A percentile compares a stretch with the other conserved stretches of the same genome.
Evolutionary conservation across 805 yeast species (phyloP).

Genomic region (Lachancea thermotolerans): DNA sequence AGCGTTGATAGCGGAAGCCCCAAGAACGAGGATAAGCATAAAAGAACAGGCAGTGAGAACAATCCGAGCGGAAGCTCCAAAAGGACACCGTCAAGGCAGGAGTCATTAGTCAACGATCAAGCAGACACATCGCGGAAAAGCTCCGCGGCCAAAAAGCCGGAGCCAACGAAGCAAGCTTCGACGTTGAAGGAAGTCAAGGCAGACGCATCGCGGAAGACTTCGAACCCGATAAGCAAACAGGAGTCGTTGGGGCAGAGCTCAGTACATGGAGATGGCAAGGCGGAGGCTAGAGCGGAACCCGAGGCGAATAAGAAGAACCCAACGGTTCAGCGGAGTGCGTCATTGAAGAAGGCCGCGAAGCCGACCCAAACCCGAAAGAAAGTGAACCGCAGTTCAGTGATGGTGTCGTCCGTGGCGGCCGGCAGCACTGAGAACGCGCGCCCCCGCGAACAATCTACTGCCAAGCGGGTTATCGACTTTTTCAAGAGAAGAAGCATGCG

Average conservation of each 20-base stretch:
- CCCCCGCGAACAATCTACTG: constrained; percentile 60
- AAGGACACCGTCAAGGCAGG: too few species aligned
- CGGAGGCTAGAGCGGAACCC: not conserved
- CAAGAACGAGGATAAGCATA: constrained; percentile 2
- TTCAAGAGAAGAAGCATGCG: constrained; percentile 59
- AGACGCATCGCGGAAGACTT: too few species aligned
- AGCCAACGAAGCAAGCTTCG: not conserved
- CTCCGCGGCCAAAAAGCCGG: not conserved
- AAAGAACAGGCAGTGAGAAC: not conserved
- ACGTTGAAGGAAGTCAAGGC: too few species aligned
- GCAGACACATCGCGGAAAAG: not conserved
- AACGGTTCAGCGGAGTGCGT: constrained; percentile 3
- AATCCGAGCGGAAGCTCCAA: too few species aligned
- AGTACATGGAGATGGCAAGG: not conserved
- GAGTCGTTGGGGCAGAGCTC: too few species aligned
- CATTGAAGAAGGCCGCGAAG: constrained; percentile 4
- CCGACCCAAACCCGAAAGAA: constrained; percentile 1
- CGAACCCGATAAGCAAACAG: too few species aligned
- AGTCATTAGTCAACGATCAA: too few species aligned
- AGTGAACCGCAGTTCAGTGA: constrained; percentile 11
- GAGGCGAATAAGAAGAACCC: constrained; percentile 1
- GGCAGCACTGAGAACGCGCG: constrained; percentile 2
- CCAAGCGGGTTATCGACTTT: constrained; percentile 71
- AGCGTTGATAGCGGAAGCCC: constrained; percentile 15
- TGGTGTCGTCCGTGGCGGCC: constrained; percentile 9